Evolutionary conservation across 2,329 filamentous ascomycete species (phyloP).

Genomic region (Emmonsiellopsis sp.): DNA sequence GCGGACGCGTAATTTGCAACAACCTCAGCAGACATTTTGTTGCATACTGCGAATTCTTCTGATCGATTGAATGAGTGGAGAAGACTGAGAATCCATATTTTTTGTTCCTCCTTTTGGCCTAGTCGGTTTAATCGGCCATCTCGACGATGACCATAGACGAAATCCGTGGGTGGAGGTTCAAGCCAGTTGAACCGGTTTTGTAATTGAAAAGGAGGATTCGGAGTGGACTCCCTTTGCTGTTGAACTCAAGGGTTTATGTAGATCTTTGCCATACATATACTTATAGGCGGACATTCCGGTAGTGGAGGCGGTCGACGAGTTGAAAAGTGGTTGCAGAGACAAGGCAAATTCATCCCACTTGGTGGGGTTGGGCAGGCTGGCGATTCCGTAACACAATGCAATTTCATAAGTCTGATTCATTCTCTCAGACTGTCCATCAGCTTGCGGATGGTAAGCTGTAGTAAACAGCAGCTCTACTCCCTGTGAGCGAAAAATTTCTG

Average conservation of each 20-base stretch:
- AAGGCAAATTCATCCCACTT: not conserved
- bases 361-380: not conserved
- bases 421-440: constrained; percentile 2
- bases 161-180: no score
- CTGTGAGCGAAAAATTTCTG: not conserved
- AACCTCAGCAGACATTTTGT: no score
- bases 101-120: no score
- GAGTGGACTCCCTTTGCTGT: no score
- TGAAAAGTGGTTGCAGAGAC: not conserved
- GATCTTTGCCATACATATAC: not conserved
- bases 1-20: no score
- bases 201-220: no score
- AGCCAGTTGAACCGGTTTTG: no score
- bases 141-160: no score
- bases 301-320: not conserved
- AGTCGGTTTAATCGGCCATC: no score
- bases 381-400: not conserved
- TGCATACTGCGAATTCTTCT: no score
- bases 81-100: no score
- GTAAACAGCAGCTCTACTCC: not conserved
- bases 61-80: no score
- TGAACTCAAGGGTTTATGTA: not conserved
- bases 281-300: not conserved
- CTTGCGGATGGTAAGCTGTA: constrained; percentile 20
- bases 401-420: constrained; percentile 3